Evolutionary conservation across 23 red algal species (phyloP).

Genomic region (Porphyridium purpureum): DNA sequence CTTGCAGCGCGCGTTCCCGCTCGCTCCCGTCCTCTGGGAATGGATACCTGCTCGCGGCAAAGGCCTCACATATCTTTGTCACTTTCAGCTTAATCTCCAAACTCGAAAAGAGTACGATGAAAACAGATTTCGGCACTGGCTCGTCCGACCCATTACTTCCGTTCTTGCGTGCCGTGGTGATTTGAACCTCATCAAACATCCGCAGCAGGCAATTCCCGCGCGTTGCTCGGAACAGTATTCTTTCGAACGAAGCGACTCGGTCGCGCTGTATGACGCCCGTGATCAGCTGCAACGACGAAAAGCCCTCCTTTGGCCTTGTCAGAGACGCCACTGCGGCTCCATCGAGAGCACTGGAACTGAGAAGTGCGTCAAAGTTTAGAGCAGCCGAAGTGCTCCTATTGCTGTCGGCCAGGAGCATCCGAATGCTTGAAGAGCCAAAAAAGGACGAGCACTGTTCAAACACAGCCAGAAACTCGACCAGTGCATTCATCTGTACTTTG

Average conservation of each 20-base stretch:
- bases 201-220: constrained; percentile 71
- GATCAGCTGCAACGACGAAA: constrained; percentile 17
- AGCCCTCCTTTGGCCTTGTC: too few relatives aligned
- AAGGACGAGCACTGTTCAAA: too few relatives aligned
- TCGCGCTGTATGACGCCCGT: constrained; percentile 28
- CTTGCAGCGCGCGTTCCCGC: constrained; percentile 15
- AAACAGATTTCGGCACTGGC: constrained; percentile 47
- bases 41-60: constrained; percentile 53
- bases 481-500: constrained; percentile 22
- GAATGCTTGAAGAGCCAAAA: neutral
- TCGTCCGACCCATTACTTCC: too few relatives aligned
- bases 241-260: constrained; percentile 32
- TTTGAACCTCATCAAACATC: constrained; percentile 34
- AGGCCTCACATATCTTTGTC: constrained; percentile 64
- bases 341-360: neutral
- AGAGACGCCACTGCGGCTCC: constrained; percentile 3
- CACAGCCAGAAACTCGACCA: constrained; percentile 55
- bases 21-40: constrained; percentile 45
- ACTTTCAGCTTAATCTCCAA: constrained; percentile 2
- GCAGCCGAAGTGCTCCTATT: neutral
- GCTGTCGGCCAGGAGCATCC: neutral
- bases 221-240: constrained; percentile 76
- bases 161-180: constrained; percentile 20
- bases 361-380: neutral
- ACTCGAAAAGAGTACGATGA: constrained; percentile 88